These are phyloP conservation scores for Triangularia setosa DNA, from an alignment of 2,329 filamentous ascomycete species.

Conservation along the genomic window DNA sequence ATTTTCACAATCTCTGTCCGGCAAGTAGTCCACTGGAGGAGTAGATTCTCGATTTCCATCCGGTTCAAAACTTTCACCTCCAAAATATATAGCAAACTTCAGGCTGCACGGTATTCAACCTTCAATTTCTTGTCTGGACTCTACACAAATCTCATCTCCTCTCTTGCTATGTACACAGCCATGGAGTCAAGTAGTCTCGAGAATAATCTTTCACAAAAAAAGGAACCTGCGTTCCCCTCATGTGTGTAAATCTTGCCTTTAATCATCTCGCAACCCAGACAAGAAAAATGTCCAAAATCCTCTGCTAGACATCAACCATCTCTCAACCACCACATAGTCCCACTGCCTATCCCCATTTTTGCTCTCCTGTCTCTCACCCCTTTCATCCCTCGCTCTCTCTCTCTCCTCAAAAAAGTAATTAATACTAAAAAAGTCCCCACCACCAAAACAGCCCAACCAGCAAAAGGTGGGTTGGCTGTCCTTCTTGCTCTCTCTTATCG, in stretches of 20 bases:
- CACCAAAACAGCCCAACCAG: background rate
- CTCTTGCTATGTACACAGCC: too few relatives aligned
- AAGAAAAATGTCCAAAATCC: background rate
- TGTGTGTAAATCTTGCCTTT: background rate
- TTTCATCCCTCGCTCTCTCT: background rate
- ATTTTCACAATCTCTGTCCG: too few relatives aligned
- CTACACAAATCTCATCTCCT: too few relatives aligned
- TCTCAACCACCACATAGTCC: background rate
- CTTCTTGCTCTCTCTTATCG: background rate
- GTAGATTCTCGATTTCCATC: too few relatives aligned
- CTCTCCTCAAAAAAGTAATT: background rate
- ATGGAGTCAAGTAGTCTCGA: too few relatives aligned
- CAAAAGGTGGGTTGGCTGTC: constrained; percentile 1
- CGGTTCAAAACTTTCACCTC: too few relatives aligned
- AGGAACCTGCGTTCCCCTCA: constrained; percentile 6
- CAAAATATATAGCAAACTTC: too few relatives aligned
- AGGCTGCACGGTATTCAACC: too few relatives aligned
- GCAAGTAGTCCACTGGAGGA: too few relatives aligned
- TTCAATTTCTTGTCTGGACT: too few relatives aligned
- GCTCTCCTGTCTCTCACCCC: background rate
- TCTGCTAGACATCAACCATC: too few relatives aligned
- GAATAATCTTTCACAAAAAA: background rate
- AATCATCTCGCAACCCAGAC: background rate
- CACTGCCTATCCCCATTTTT: background rate
- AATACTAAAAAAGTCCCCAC: constrained; percentile 1